These are phyloP conservation scores for Rhynchospora breviuscula DNA, from an alignment of 176 grass and related monocot genomes.

Conservation along the genomic window DNA sequence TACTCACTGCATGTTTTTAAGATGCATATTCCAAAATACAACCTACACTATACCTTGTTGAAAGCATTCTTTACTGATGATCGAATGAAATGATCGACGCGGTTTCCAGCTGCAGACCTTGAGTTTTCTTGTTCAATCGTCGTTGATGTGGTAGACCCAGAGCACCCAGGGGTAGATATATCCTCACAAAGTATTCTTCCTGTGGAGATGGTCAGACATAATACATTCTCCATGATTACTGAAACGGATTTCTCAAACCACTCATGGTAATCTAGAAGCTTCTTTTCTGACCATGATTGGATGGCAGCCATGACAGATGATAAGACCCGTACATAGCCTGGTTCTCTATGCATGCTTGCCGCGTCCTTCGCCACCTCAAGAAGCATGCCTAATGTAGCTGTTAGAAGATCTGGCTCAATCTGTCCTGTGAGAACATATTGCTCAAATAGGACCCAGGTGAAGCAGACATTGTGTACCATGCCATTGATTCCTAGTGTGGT, in stretches of 20 bases:
- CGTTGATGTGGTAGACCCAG: slow-evolving; percentile 11
- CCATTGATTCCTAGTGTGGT: slow-evolving; percentile 39
- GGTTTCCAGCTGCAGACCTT: slow-evolving; percentile 13
- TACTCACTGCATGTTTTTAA: not conserved
- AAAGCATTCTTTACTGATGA: slow-evolving; percentile 54
- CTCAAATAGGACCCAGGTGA: slow-evolving; percentile 67
- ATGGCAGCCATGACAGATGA: slow-evolving; percentile 36
- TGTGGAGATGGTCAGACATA: slow-evolving; percentile 34
- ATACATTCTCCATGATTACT: slow-evolving; percentile 39
- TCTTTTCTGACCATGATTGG: slow-evolving; percentile 50
- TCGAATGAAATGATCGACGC: slow-evolving; percentile 45
- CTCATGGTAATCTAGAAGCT: slow-evolving; percentile 57
- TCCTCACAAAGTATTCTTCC: slow-evolving; percentile 41
- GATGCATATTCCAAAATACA: not conserved
- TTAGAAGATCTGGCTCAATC: slow-evolving; percentile 39
- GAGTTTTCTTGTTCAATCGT: slow-evolving; percentile 6
- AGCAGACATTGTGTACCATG: slow-evolving; percentile 53
- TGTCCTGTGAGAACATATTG: slow-evolving; percentile 45
- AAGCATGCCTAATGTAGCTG: slow-evolving; percentile 49
- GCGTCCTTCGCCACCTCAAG: slow-evolving; percentile 35
- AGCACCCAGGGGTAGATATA: slow-evolving; percentile 10
- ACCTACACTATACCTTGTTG: slow-evolving; percentile 36
- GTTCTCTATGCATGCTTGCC: slow-evolving; percentile 23
- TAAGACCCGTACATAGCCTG: slow-evolving; percentile 42
- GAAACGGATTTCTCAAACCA: slow-evolving; percentile 27